Evolutionary conservation across 2,329 filamentous ascomycete genomes (phyloP).

Genomic region (Septoria linicola): DNA sequence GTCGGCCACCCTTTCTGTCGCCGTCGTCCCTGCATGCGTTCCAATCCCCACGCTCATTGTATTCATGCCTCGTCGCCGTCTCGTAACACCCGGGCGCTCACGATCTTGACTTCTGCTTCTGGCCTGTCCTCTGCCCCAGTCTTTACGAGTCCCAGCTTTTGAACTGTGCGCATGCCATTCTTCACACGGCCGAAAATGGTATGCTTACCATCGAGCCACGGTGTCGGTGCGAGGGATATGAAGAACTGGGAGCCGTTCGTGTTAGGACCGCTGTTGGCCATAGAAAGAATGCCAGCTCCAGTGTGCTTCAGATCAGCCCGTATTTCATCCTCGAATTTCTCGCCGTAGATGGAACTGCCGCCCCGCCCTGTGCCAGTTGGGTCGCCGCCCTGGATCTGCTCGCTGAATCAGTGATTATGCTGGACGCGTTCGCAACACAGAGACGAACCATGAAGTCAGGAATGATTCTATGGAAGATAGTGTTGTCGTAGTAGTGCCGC

Average conservation of each 20-base stretch:
- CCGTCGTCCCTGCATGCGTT: too few relatives aligned
- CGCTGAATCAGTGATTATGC: not conserved
- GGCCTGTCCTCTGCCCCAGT: slow-evolving; percentile 80
- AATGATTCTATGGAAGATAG: slow-evolving; percentile 91
- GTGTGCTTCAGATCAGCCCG: slow-evolving; percentile 73
- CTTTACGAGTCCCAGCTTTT: slow-evolving; percentile 83
- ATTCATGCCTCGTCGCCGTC: slow-evolving; percentile 57
- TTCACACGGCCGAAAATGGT: slow-evolving; percentile 94
- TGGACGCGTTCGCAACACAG: not conserved
- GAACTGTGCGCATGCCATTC: slow-evolving; percentile 76
- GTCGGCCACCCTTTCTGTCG: not conserved
- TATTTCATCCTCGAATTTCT: slow-evolving; percentile 94
- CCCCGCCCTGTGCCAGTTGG: slow-evolving; percentile 91
- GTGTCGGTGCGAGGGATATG: slow-evolving; percentile 87
- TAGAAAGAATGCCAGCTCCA: slow-evolving; percentile 65
- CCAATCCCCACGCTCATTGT: too few relatives aligned
- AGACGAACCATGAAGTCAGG: slow-evolving; percentile 90
- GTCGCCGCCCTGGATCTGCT: slow-evolving; percentile 56
- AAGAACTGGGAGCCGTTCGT: slow-evolving; percentile 97
- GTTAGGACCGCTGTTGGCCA: slow-evolving; percentile 92
- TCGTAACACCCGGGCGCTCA: slow-evolving; percentile 69
- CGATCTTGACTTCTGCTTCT: slow-evolving; percentile 75
- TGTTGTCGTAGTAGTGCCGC: slow-evolving; percentile 83
- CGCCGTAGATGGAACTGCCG: slow-evolving; percentile 84
- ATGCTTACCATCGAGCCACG: slow-evolving; percentile 96